phyloP scores from a whole-genome alignment of 306 rosid species.

The Cucurbita pepo region DNA sequence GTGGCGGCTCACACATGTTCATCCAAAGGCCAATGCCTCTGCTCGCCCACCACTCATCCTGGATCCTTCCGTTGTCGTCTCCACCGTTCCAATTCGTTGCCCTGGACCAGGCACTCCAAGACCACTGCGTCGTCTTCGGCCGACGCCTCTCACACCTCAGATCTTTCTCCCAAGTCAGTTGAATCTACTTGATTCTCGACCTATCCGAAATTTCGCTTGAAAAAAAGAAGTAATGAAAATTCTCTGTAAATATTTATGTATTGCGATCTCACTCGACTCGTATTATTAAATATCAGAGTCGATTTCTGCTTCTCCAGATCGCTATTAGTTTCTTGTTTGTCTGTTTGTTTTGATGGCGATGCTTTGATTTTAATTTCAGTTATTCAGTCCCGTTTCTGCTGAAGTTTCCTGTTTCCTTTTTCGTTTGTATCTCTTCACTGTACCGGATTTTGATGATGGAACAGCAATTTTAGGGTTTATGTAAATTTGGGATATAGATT shows the following conservation, averaged over 20 bases:
- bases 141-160: background rate
- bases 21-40: background rate
- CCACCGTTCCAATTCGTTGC: background rate
- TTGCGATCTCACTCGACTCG: background rate
- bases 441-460: background rate
- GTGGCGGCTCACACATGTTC: background rate
- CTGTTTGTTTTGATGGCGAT: background rate
- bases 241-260: background rate
- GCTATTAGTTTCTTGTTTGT: background rate
- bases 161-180: conserved; percentile 1
- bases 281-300: background rate
- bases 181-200: background rate
- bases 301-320: background rate
- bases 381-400: background rate
- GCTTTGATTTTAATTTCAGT: background rate
- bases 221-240: background rate
- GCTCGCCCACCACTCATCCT: conserved; percentile 2
- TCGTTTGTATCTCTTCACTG: background rate
- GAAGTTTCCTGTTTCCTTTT: background rate
- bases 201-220: background rate
- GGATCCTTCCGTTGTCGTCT: conserved; percentile 2
- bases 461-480: too few species aligned
- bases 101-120: background rate
- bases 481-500: too few species aligned
- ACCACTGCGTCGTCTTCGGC: background rate